Conservation (phyloP, 805 yeast genomes). For the Starmerella powellii region DNA sequence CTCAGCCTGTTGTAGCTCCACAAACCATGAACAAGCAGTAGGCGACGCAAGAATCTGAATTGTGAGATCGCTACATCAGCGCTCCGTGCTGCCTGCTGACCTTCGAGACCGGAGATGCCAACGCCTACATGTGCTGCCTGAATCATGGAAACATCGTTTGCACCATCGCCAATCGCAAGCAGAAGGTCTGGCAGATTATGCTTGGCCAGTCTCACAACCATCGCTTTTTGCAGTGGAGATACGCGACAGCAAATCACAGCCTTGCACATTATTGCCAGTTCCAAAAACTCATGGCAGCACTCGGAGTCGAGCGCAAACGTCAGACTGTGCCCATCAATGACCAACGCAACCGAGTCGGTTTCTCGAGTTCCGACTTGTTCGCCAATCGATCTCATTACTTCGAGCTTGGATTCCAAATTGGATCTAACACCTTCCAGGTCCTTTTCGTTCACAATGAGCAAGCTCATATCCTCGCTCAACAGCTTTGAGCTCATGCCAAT, state of each 20-base stretch:
- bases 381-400: slow-evolving; percentile 40
- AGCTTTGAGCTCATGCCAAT: slow-evolving; percentile 97
- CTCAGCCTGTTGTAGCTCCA: slow-evolving; percentile 97
- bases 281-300: slow-evolving; percentile 63
- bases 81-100: slow-evolving; percentile 97
- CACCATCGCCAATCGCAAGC: slow-evolving; percentile 96
- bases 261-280: slow-evolving; percentile 73
- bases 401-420: slow-evolving; percentile 62
- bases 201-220: slow-evolving; percentile 90
- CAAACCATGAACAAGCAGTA: slow-evolving; percentile 85
- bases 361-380: slow-evolving; percentile 45
- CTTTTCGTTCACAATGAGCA: slow-evolving; percentile 79
- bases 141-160: slow-evolving; percentile 97
- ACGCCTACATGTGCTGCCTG: slow-evolving; percentile 99
- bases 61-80: slow-evolving; percentile 97
- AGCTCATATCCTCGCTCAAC: slow-evolving; percentile 89
- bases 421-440: slow-evolving; percentile 60
- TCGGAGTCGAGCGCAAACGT: slow-evolving; percentile 74
- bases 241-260: slow-evolving; percentile 98
- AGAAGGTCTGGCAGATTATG: slow-evolving; percentile 52
- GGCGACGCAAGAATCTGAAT: slow-evolving; percentile 70
- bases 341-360: slow-evolving; percentile 66
- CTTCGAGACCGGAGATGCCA: slow-evolving; percentile 98
- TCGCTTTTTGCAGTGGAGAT: slow-evolving; percentile 91
- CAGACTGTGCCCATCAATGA: slow-evolving; percentile 89